Percentiles rank a stretch among this genome's conserved stretches.
Evolutionary conservation across 2,329 filamentous ascomycete genomes (phyloP).

Genomic region (Trichoderma sp.): DNA sequence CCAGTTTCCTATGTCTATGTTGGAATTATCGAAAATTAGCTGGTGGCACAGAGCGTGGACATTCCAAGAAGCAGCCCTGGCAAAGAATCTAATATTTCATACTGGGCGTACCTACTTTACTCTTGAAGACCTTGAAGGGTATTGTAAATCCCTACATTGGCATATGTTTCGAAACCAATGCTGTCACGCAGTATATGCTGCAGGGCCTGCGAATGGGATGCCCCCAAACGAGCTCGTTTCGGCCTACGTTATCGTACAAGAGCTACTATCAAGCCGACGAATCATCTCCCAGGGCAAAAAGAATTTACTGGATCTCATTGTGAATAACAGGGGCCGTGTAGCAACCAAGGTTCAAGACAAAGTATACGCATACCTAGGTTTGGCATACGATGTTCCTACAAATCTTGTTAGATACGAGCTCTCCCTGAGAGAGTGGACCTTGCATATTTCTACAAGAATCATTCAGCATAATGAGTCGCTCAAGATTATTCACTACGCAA

Average conservation of each 20-base stretch:
- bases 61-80: background rate
- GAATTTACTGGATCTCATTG: background rate
- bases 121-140: background rate
- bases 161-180: background rate
- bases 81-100: background rate
- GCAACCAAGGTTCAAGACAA: background rate
- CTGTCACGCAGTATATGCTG: background rate
- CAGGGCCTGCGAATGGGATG: background rate
- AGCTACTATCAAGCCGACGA: background rate
- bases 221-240: fast-evolving
- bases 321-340: background rate
- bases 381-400: background rate
- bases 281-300: background rate
- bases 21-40: background rate
- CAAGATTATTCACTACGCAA: no score
- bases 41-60: background rate
- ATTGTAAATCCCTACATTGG: background rate
- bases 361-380: background rate
- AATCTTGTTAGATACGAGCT: background rate
- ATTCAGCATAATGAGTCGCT: no score
- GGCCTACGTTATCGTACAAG: background rate
- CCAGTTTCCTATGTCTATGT: background rate
- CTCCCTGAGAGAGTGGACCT: no score
- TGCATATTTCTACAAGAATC: no score
- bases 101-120: background rate